Evolutionary conservation across 2,329 filamentous ascomycete species (phyloP).

Genomic region (Cryphonectria parasitica): DNA sequence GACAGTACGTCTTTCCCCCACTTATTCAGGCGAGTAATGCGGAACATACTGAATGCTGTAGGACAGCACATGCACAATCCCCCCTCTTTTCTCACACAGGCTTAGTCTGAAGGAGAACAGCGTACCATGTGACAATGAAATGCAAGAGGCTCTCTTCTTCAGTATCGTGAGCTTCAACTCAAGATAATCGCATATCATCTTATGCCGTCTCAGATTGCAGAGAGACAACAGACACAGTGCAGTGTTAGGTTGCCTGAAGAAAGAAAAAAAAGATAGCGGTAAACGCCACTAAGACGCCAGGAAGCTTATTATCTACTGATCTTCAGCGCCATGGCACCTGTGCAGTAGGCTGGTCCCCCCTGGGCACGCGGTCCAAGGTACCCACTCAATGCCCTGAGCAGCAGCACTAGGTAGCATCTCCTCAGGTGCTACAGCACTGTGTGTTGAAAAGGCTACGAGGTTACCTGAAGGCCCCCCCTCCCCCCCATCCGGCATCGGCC

Average conservation of each 20-base stretch:
- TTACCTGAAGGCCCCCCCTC: not conserved
- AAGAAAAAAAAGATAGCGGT: no score
- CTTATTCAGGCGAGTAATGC: not conserved
- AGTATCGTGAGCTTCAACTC: no score
- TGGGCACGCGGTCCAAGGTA: not conserved
- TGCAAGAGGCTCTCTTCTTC: no score
- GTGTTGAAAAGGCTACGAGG: not conserved
- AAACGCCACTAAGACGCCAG: no score
- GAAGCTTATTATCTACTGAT: not conserved
- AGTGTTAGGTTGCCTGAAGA: no score
- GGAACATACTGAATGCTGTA: not conserved
- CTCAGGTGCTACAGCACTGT: not conserved
- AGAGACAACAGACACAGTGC: not conserved
- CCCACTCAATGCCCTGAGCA: not conserved
- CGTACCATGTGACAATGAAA: no score
- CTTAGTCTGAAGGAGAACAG: no score
- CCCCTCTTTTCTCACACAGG: no score
- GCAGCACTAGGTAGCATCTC: not conserved
- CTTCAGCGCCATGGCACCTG: not conserved
- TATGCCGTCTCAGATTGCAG: not conserved
- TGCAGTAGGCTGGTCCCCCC: not conserved
- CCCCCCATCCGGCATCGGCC: conserved; percentile 6
- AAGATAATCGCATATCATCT: no score
- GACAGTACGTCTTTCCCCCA: not conserved
- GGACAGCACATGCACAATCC: no score